Evolutionary conservation across 371 early-diverging fungal species (phyloP).

Genomic region (Mortierella sp.): DNA sequence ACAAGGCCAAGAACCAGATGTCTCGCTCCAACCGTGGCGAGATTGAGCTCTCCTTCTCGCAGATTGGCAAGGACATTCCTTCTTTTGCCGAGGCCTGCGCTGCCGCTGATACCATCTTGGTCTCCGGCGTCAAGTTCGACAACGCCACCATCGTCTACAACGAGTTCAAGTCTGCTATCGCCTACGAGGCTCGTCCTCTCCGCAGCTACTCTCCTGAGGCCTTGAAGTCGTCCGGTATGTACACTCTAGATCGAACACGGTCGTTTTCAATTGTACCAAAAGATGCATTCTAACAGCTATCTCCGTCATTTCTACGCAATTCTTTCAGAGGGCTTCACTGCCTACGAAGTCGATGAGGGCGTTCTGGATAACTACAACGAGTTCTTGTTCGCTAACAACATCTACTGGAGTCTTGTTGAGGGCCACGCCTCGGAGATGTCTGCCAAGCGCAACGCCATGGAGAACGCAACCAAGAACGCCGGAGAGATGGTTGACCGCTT

Average conservation of each 20-base stretch:
- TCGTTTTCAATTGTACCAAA: too few species aligned
- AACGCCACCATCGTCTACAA: conserved; percentile 90
- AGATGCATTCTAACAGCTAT: too few species aligned
- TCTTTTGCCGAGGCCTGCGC: conserved; percentile 90
- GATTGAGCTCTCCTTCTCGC: conserved; percentile 87
- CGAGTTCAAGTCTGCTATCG: conserved; percentile 92
- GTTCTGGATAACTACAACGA: conserved; percentile 91
- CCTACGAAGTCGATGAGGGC: conserved; percentile 91
- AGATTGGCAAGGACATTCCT: conserved; percentile 91
- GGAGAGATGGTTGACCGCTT: conserved; percentile 71
- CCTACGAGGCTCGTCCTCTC: conserved; percentile 86
- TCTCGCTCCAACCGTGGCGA: conserved; percentile 78
- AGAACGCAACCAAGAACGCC: conserved; percentile 99
- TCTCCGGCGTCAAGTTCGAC: conserved; percentile 76
- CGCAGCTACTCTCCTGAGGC: conserved; percentile 73
- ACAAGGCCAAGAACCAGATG: conserved; percentile 95
- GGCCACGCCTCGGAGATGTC: conserved; percentile 98
- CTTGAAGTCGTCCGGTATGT: conserved; percentile 80
- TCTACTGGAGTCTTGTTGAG: conserved; percentile 96
- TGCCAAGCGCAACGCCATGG: conserved; percentile 98
- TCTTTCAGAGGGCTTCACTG: conserved; percentile 78
- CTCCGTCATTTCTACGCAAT: neutral
- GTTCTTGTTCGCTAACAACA: conserved; percentile 92
- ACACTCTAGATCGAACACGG: too few species aligned
- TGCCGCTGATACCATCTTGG: conserved; percentile 83